A percentile compares a stretch with the other conserved stretches of the same genome.
phyloP scores from a whole-genome alignment of 257 asterid species.

The Solanum dulcamara region DNA sequence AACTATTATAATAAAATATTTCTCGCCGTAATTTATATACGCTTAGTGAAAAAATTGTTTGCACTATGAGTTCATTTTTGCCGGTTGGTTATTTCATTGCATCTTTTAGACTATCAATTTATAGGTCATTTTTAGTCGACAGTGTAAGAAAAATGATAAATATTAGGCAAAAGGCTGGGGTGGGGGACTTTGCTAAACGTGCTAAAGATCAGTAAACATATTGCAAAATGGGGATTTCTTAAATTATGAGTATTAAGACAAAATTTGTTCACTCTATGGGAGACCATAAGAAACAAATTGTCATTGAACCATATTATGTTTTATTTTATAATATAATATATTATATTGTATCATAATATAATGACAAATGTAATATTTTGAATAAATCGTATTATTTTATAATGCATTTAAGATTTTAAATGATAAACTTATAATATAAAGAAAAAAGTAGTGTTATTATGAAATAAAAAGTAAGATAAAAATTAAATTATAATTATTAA shows the following conservation, averaged over 20 bases:
- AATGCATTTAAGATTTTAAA: too few relatives aligned
- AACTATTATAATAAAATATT: not conserved
- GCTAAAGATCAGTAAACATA: not conserved
- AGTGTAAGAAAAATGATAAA: not conserved
- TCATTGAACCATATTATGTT: not conserved
- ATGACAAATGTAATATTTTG: too few relatives aligned
- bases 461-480: too few relatives aligned
- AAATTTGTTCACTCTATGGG: constrained; percentile 9
- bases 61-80: not conserved
- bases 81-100: not conserved
- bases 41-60: not conserved
- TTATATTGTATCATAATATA: too few relatives aligned
- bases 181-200: constrained; percentile 3
- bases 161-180: not conserved
- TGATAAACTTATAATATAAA: too few relatives aligned
- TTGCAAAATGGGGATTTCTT: not conserved
- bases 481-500: too few relatives aligned
- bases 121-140: not conserved
- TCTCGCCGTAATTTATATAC: not conserved
- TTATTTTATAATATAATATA: too few relatives aligned
- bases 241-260: not conserved
- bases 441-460: too few relatives aligned
- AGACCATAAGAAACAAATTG: constrained; percentile 14
- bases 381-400: too few relatives aligned
- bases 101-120: not conserved